Percentiles rank a stretch among this genome's conserved stretches.
These are phyloP conservation scores for Amphichorda felina DNA, from an alignment of 2,329 filamentous ascomycete species.

Conservation along the genomic window DNA sequence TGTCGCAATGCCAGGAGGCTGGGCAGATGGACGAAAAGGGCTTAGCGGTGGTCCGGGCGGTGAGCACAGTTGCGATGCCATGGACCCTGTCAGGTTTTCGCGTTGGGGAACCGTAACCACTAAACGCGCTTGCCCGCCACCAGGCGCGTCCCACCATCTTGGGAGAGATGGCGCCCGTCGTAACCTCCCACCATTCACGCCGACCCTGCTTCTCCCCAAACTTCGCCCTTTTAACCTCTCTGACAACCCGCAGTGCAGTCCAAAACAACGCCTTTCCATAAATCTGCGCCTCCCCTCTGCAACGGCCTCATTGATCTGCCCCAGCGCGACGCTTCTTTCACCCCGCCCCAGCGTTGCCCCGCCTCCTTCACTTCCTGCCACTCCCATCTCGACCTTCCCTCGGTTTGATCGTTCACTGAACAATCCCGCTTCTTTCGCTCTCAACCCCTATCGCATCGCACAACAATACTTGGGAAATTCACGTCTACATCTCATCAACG, in stretches of 20 bases:
- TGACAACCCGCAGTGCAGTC: no score
- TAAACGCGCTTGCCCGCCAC: conserved; percentile 5
- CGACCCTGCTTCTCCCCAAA: no score
- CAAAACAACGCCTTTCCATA: no score
- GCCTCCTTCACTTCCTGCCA: neutral
- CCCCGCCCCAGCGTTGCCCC: no score
- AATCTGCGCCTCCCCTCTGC: no score
- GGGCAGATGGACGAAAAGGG: neutral
- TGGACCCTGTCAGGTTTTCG: neutral
- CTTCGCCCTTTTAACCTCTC: no score
- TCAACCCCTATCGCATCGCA: neutral
- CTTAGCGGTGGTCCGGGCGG: neutral
- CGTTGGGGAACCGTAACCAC: conserved; percentile 5
- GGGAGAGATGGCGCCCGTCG: no score
- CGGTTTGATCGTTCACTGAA: neutral
- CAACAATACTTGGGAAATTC: neutral
- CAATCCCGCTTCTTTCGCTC: neutral
- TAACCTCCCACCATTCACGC: no score
- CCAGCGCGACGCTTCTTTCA: no score
- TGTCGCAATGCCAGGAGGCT: conserved; percentile 1
- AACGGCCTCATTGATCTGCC: neutral
- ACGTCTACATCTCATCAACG: neutral
- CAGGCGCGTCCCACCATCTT: conserved; percentile 5
- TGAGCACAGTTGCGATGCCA: no score
- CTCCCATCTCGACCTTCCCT: neutral